Percentiles rank a stretch among this genome's conserved stretches.
These are phyloP conservation scores for Pezicula neosporulosa DNA, from an alignment of 2,329 filamentous ascomycete genomes.

Conservation along the genomic window DNA sequence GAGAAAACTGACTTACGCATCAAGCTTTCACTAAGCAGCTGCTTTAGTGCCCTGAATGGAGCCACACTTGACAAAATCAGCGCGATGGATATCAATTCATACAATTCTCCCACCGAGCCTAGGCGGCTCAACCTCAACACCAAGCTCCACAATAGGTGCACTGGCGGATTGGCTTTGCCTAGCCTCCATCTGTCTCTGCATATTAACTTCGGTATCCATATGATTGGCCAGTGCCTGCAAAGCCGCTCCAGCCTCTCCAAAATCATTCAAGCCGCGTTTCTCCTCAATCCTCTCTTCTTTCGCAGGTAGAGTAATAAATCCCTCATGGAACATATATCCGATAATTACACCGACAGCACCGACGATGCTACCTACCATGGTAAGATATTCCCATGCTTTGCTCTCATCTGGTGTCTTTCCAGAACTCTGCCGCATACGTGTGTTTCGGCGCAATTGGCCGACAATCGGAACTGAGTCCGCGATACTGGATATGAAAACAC, in stretches of 20 bases:
- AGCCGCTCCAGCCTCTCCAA: constrained; percentile 25
- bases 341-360: constrained; percentile 25
- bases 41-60: no score
- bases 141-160: constrained; percentile 18
- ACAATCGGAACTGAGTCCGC: constrained; percentile 26
- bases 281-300: constrained; percentile 10
- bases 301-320: constrained; percentile 20
- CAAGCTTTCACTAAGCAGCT: no score
- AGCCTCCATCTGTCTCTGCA: constrained; percentile 9
- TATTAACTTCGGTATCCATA: constrained; percentile 14
- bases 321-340: constrained; percentile 29
- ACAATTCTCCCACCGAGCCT: no score
- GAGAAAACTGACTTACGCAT: no score
- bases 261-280: constrained; percentile 9
- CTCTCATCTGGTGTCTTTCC: constrained; percentile 20
- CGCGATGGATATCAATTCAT: no score
- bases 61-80: no score
- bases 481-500: constrained; percentile 21
- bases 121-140: constrained; percentile 10
- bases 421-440: constrained; percentile 18
- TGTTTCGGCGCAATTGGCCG: constrained; percentile 22
- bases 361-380: constrained; percentile 21
- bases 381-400: constrained; percentile 17
- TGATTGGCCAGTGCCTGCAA: constrained; percentile 19
- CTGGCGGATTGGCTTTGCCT: constrained; percentile 3